phyloP scores from a whole-genome alignment of 768 basidiomycete species.

The Hypholoma fasciculare region DNA sequence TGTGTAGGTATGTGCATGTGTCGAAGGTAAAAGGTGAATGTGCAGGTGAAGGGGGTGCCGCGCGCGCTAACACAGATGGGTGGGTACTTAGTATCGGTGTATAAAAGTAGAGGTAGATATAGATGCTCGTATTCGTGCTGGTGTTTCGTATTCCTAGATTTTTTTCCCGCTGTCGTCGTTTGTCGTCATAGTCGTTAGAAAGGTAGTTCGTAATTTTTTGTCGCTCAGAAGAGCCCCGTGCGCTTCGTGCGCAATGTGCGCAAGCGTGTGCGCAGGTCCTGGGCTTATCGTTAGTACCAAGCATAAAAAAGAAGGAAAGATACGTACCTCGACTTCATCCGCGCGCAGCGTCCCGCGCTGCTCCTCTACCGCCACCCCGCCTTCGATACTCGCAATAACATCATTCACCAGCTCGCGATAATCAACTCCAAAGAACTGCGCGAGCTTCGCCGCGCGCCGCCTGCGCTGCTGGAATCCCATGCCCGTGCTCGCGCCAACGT shows the following conservation, averaged over 20 bases:
- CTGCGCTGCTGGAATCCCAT: constrained; percentile 69
- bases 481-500: neutral
- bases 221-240: constrained; percentile 20
- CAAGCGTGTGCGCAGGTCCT: constrained; percentile 59
- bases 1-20: too few relatives aligned
- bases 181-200: neutral
- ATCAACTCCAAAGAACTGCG: constrained; percentile 86
- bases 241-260: constrained; percentile 58
- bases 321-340: constrained; percentile 71
- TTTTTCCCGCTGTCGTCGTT: neutral
- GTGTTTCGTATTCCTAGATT: too few relatives aligned
- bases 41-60: too few relatives aligned
- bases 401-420: constrained; percentile 78
- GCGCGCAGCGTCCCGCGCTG: constrained; percentile 61
- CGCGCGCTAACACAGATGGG: too few relatives aligned
- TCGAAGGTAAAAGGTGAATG: too few relatives aligned
- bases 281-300: constrained; percentile 6
- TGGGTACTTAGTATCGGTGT: too few relatives aligned
- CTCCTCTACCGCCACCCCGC: constrained; percentile 68
- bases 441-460: constrained; percentile 78
- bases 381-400: constrained; percentile 80
- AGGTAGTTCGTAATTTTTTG: neutral
- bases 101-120: too few relatives aligned
- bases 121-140: too few relatives aligned
- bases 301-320: neutral